Evolutionary conservation across 2,329 filamentous ascomycete species (phyloP).

Genomic region (Didymella sp.): DNA sequence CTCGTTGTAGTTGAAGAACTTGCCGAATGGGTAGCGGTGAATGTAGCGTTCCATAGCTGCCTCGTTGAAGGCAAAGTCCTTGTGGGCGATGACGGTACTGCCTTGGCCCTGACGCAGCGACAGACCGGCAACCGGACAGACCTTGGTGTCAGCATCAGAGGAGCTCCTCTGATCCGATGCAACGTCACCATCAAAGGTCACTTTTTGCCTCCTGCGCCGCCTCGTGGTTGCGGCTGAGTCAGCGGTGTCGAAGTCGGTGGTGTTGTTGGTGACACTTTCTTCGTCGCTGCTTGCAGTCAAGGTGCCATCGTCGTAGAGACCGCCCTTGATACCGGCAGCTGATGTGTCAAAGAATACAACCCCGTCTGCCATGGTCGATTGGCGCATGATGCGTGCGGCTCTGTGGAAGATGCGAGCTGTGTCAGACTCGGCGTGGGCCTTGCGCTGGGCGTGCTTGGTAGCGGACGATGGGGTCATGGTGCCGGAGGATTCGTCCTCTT

Average conservation of each 20-base stretch:
- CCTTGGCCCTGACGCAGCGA: slow-evolving; percentile 31
- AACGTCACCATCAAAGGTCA: slow-evolving; percentile 4
- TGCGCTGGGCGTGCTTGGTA: slow-evolving; percentile 30
- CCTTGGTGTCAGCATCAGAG: slow-evolving; percentile 26
- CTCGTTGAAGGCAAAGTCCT: slow-evolving; percentile 44
- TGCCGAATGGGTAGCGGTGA: slow-evolving; percentile 42
- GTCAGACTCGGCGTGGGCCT: slow-evolving; percentile 33
- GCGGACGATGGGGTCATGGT: slow-evolving; percentile 13
- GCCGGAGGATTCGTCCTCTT: slow-evolving; percentile 28
- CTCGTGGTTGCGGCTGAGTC: slow-evolving; percentile 31
- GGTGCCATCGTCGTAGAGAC: slow-evolving; percentile 32
- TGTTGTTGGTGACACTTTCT: slow-evolving; percentile 41
- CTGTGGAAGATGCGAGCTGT: slow-evolving; percentile 43
- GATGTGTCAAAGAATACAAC: slow-evolving; percentile 48
- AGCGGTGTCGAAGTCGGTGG: slow-evolving; percentile 40
- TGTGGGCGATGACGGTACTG: slow-evolving; percentile 23
- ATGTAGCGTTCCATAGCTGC: slow-evolving; percentile 46
- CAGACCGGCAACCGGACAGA: slow-evolving; percentile 35
- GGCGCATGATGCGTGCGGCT: slow-evolving; percentile 46
- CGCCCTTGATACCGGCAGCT: slow-evolving; percentile 36
- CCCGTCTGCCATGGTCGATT: slow-evolving; percentile 44
- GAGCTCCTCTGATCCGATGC: slow-evolving; percentile 1
- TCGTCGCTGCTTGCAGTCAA: slow-evolving; percentile 34
- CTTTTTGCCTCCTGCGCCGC: slow-evolving; percentile 25
- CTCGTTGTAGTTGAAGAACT: slow-evolving; percentile 47